These are phyloP conservation scores for Podospora conica DNA, from an alignment of 495 filamentous ascomycete species.

Conservation along the genomic window DNA sequence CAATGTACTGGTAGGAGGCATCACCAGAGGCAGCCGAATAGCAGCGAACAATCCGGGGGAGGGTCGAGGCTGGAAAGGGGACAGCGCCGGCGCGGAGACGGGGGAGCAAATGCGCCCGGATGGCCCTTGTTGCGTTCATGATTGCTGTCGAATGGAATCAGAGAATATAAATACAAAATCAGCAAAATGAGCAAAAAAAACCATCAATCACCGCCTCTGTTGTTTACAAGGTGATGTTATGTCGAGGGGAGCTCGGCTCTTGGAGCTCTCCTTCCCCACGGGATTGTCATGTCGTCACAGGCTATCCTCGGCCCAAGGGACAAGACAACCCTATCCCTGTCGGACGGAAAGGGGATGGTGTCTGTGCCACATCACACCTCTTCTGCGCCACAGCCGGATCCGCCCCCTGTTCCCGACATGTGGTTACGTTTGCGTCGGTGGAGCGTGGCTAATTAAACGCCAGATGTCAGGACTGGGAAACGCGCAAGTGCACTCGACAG, in stretches of 20 bases:
- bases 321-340: neutral
- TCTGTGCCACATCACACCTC: neutral
- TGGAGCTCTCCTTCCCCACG: neutral
- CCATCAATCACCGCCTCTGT: neutral
- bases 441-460: slow-evolving; percentile 12
- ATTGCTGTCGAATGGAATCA: neutral
- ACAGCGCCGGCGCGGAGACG: slow-evolving; percentile 35
- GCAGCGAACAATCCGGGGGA: slow-evolving; percentile 43
- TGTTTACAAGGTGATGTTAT: neutral
- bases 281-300: slow-evolving; percentile 11
- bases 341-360: neutral
- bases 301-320: slow-evolving; percentile 26
- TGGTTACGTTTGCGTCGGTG: neutral
- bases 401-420: neutral
- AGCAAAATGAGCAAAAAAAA: neutral
- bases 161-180: neutral
- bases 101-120: slow-evolving; percentile 54
- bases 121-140: slow-evolving; percentile 25
- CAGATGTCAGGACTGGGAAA: slow-evolving; percentile 10
- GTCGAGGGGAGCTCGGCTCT: slow-evolving; percentile 5
- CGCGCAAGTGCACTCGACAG: slow-evolving; percentile 11
- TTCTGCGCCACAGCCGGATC: neutral
- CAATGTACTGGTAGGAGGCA: slow-evolving; percentile 67
- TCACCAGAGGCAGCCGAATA: slow-evolving; percentile 50
- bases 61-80: slow-evolving; percentile 28